phyloP scores from a whole-genome alignment of 495 filamentous ascomycete genomes.

The Annulohypoxylon maeteangense region DNA sequence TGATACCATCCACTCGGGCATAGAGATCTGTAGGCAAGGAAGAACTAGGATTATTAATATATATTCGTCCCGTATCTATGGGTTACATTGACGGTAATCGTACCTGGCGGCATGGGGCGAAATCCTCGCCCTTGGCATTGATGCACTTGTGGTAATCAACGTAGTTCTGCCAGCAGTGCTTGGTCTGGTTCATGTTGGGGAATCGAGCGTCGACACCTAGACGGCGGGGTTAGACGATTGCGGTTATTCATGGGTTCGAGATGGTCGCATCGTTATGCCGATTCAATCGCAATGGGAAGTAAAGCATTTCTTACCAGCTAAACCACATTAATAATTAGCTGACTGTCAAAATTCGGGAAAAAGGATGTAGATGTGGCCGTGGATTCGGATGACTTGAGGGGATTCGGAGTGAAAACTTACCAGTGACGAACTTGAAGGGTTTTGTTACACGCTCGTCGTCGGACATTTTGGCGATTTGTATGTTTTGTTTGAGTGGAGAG shows the following conservation, averaged over 20 bases:
- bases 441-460: constrained; percentile 95
- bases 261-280: constrained; percentile 28
- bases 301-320: constrained; percentile 60
- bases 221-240: constrained; percentile 37
- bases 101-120: constrained; percentile 97
- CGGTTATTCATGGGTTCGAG: background rate
- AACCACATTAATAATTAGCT: constrained; percentile 41
- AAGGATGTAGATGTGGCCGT: constrained; percentile 25
- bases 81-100: constrained; percentile 3
- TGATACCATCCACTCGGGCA: constrained; percentile 95
- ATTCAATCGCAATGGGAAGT: constrained; percentile 16
- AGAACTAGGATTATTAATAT: constrained; percentile 72
- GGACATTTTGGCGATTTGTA: constrained; percentile 70
- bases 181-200: constrained; percentile 95
- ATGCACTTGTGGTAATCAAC: constrained; percentile 99
- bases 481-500: constrained; percentile 28
- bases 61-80: constrained; percentile 23
- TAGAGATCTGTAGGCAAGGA: constrained; percentile 92
- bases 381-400: constrained; percentile 43
- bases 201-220: constrained; percentile 98
- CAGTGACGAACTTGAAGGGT: constrained; percentile 99
- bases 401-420: constrained; percentile 67
- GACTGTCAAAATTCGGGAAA: constrained; percentile 33
- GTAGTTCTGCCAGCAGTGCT: constrained; percentile 98
- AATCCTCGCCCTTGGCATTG: constrained; percentile 98